These are phyloP conservation scores for Globisporangium acanthophoron DNA, from an alignment of 352 stramenopile genomes.

Conservation along the genomic window DNA sequence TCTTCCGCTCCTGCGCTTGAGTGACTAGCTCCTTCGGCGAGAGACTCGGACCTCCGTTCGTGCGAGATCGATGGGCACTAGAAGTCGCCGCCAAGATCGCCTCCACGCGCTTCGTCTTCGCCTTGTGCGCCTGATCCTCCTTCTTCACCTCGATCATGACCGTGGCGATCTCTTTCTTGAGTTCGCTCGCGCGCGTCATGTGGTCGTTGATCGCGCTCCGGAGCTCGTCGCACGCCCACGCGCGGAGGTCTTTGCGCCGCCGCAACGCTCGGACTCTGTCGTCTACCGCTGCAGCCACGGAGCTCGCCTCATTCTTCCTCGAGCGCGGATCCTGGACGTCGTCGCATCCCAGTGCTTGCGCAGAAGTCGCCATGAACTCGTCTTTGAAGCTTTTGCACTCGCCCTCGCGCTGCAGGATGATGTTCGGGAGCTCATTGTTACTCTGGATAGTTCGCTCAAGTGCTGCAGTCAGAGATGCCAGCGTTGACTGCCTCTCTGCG, in stretches of 20 bases:
- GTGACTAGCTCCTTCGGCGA: constrained; percentile 1
- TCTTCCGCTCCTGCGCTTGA: constrained; percentile 6
- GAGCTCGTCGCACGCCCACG: constrained; percentile 52
- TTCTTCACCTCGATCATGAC: constrained; percentile 41
- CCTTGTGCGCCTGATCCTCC: constrained; percentile 47
- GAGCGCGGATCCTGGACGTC: background rate
- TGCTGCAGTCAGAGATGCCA: constrained; percentile 13
- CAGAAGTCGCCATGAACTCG: constrained; percentile 7
- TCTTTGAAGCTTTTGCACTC: constrained; percentile 1
- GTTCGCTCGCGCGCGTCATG: constrained; percentile 40
- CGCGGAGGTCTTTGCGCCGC: constrained; percentile 39
- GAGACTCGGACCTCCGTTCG: too few relatives aligned
- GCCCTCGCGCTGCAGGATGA: constrained; percentile 17
- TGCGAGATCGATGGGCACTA: background rate
- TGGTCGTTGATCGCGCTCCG: constrained; percentile 48
- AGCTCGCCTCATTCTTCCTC: background rate
- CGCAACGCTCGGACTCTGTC: constrained; percentile 32
- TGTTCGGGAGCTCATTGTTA: constrained; percentile 27
- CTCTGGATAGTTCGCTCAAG: constrained; percentile 18
- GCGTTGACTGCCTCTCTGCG: constrained; percentile 12
- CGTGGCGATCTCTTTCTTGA: constrained; percentile 52
- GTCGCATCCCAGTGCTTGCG: constrained; percentile 9
- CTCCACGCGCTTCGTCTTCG: constrained; percentile 48
- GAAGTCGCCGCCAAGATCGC: constrained; percentile 4
- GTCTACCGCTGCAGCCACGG: constrained; percentile 21